Evolutionary conservation across 495 filamentous ascomycete species (phyloP).

Genomic region (Tuber umbilicatum): DNA sequence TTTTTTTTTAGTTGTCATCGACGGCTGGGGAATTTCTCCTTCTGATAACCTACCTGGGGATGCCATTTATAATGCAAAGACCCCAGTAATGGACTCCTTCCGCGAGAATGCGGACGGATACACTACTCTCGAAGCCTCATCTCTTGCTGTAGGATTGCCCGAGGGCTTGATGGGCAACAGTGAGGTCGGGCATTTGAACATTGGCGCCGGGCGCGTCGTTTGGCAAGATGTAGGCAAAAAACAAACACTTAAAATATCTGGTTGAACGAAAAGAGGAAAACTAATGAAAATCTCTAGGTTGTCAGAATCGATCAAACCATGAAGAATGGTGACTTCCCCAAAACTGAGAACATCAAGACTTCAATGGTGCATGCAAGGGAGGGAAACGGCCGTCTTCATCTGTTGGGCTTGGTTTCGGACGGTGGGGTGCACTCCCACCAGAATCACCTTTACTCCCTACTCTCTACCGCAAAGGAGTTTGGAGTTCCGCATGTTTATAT

Average conservation of each 20-base stretch:
- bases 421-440: slow-evolving; percentile 96
- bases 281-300: slow-evolving; percentile 42
- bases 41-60: slow-evolving; percentile 76
- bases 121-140: slow-evolving; percentile 88
- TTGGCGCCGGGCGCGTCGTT: slow-evolving; percentile 93
- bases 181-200: slow-evolving; percentile 97
- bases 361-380: slow-evolving; percentile 75
- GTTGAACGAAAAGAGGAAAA: background rate
- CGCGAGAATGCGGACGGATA: slow-evolving; percentile 68
- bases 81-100: slow-evolving; percentile 83
- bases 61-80: slow-evolving; percentile 86
- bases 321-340: slow-evolving; percentile 76
- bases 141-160: slow-evolving; percentile 87
- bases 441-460: slow-evolving; percentile 77
- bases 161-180: slow-evolving; percentile 98
- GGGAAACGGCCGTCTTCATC: slow-evolving; percentile 83
- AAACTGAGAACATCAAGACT: slow-evolving; percentile 69
- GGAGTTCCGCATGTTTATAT: slow-evolving; percentile 87
- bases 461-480: slow-evolving; percentile 80
- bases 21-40: slow-evolving; percentile 90
- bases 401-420: slow-evolving; percentile 83
- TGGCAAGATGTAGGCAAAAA: slow-evolving; percentile 74
- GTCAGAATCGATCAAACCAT: slow-evolving; percentile 94
- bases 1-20: slow-evolving; percentile 71
- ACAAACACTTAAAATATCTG: background rate